Evolutionary conservation across 1,284 basidiomycete genomes (phyloP), one percentile per base, ranked within the genome.

Genomic region (Lentinula novae-zelandiae): DNA sequence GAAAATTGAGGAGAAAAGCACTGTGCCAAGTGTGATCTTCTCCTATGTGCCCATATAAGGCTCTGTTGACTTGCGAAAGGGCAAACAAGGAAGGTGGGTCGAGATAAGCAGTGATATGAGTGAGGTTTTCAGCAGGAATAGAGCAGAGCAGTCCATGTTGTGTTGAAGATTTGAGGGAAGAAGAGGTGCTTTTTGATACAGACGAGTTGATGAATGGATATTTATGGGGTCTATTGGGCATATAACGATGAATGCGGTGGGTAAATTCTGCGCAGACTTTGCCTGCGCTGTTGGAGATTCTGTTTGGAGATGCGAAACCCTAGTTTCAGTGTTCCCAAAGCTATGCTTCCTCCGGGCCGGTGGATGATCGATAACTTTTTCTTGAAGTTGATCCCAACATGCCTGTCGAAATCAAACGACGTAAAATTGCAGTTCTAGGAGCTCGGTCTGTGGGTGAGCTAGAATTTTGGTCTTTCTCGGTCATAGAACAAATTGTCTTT

Each of bases 11-110:
- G 58, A 85, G 76, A 70, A 92, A 92, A n/a, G 92, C 92, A n/a
- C 82, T 77, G 53, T 84, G 80, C 93, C 93, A 95, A 36, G 89
- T 93, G 66, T 85, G 87, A 63, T 95, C 93, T 68, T 92, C 83
- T 63, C 81, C 82, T 76, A 92, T 76, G 77, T 92, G 88, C 62
- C 80, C 74, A 66, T 82, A 76, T 63, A 94, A 81, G 52, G 71
- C 68, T 52, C 74, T 77, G 71, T 83, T 85, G 51, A 87, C 84
- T 63, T 73, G 72, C 10, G 81, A 78, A 64, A 92, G 82, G 1
- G 79, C 71, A 53, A 86, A 71, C 42, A 95, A 82, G 5, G 84
- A 78, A 0, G 76, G 75, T 0, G 90, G 89, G 67, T 87, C 80
- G 58, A 95, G 85, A 70, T 85, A 87, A 9, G 89, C 80, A n/a